Conservation (phyloP, 2,329 filamentous ascomycete genomes). For the Pseudogymnoascus sp. region DNA sequence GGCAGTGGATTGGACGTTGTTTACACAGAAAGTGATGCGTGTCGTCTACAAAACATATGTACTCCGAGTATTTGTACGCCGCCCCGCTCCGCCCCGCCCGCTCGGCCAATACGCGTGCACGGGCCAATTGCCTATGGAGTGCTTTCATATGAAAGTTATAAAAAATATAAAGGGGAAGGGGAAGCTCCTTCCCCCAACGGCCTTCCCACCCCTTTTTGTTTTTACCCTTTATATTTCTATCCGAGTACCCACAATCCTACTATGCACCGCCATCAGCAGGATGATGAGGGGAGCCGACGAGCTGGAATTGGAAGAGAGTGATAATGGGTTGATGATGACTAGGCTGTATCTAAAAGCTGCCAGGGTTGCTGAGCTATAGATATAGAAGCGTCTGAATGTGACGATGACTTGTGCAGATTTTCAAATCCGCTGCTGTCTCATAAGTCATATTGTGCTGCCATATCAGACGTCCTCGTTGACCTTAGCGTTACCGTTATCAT, state of each 20-base stretch:
- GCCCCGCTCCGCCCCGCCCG: conserved; percentile 2
- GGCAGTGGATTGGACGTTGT: conserved; percentile 4
- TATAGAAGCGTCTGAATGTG: too few species aligned
- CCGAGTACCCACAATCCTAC: not conserved
- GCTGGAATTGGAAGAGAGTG: too few species aligned
- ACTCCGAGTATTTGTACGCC: not conserved
- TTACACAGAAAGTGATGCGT: conserved; percentile 2
- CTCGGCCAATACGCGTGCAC: not conserved
- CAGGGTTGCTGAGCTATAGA: too few species aligned
- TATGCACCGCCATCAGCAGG: not conserved
- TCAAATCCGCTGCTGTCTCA: not conserved
- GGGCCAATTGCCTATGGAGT: not conserved
- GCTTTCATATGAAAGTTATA: not conserved
- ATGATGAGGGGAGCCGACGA: not conserved
- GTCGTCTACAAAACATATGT: conserved; percentile 5
- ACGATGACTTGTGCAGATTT: too few species aligned
- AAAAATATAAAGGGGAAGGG: not conserved
- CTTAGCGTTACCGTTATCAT: not conserved
- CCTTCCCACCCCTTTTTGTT: not conserved
- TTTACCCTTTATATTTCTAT: not conserved
- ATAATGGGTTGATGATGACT: too few species aligned
- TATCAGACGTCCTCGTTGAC: not conserved
- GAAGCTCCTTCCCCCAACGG: not conserved
- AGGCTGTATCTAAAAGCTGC: too few species aligned
- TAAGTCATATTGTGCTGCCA: not conserved